Percentiles rank a stretch among this genome's conserved stretches.
Evolutionary conservation across 345 rosid genomes (phyloP).

Genomic region (sweet orange (Citrus sinensis)): DVS_A1.0 CM039163.1:44359501-44360000

Average conservation of each 20-base stretch:
- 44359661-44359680: slow-evolving; percentile 35
- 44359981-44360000: neutral
- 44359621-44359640: slow-evolving; percentile 48
- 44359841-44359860: slow-evolving; percentile 60
- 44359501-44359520: slow-evolving; percentile 62
- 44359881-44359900: slow-evolving; percentile 45
- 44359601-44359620: slow-evolving; percentile 69
- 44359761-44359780: slow-evolving; percentile 79
- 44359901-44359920: slow-evolving; percentile 17
- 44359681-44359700: slow-evolving; percentile 66
- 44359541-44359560: slow-evolving; percentile 78
- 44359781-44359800: slow-evolving; percentile 82
- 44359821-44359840: slow-evolving; percentile 42
- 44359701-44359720: slow-evolving; percentile 42
- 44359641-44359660: slow-evolving; percentile 27
- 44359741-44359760: slow-evolving; percentile 59
- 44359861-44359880: slow-evolving; percentile 76
- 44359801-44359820: slow-evolving; percentile 48
- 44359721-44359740: slow-evolving; percentile 52
- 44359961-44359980: too few species aligned
- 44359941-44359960: neutral
- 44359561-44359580: slow-evolving; percentile 58
- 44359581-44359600: slow-evolving; percentile 78
- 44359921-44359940: slow-evolving; percentile 9
- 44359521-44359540: slow-evolving; percentile 55